Evolutionary conservation across 495 filamentous ascomycete genomes (phyloP), one percentile per base, ranked within the genome.

Genomic region (Diplogelasinospora grovesii): DNA sequence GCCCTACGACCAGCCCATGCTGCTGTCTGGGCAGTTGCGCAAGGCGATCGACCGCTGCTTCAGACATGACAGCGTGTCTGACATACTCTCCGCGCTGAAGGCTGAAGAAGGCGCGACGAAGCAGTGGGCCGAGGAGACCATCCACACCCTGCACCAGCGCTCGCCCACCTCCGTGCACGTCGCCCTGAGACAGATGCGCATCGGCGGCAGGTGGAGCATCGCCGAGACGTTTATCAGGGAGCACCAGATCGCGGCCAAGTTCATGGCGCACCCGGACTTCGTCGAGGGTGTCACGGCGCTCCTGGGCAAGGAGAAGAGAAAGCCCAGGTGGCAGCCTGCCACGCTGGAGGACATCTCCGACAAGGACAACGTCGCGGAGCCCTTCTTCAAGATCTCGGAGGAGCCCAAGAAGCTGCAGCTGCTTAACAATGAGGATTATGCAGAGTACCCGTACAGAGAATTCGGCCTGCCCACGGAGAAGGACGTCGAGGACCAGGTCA

Each of bases 181-280:
- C 14, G 73, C 89, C 0, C 73, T 95, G 33, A 71, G 73, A 41
- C 83, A 88, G 64, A 77, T 95, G 79, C 83, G 79, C 41, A 60
- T 85, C 19, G 87, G 86, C 39, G 54, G 58, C 44, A 54, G 67
- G 2, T 95, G 92, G 92, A 64, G 61, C 39, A 95, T 97, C 50
- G 57, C 70, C 4, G 73, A 90, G 61, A 78, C 92, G 1, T 97
- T 96, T 71, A 67, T 78, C 54, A 77, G 79, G 24, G 92, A 98
- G 65, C 70, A 88, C 60, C 68, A 77, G 46, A 80, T 97, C 24
- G 86, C 92, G 3, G 56, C 70, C 27, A 72, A 75, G 36, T 96
- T 97, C 70, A 95, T 97, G 90, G 57, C 63, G 22, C 78, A 86
- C 53, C 82, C 78, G 4, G 92, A 98, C 60, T 98, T 97, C 60